Percentiles rank a stretch among this genome's conserved stretches.
These are phyloP conservation scores for Puccinia horiana DNA, from an alignment of 1,284 basidiomycete genomes.

Conservation along the genomic window DNA sequence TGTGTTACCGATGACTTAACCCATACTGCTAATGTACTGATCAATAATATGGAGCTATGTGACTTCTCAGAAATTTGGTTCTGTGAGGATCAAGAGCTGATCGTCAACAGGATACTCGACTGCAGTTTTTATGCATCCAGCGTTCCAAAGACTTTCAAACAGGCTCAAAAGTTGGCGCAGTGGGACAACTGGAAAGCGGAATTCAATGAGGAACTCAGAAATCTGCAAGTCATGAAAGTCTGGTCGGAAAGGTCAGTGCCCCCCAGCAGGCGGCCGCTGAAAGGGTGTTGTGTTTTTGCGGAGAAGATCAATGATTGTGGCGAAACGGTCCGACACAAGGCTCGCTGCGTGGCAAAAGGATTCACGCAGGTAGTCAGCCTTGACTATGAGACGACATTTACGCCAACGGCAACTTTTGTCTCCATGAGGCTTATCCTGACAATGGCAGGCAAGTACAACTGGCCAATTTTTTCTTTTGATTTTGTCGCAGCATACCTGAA, in stretches of 20 bases:
- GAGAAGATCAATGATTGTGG: neutral
- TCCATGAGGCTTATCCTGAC: neutral
- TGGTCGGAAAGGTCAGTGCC: neutral
- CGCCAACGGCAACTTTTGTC: neutral
- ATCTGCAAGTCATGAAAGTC: neutral
- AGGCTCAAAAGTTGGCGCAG: neutral
- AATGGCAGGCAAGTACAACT: neutral
- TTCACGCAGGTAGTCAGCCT: neutral
- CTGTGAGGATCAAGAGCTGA: neutral
- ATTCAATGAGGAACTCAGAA: neutral
- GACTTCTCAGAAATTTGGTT: neutral
- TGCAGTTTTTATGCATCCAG: neutral
- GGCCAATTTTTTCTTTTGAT: neutral
- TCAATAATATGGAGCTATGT: neutral
- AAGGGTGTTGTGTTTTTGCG: neutral
- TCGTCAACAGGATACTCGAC: neutral
- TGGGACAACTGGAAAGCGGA: neutral
- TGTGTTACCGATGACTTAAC: too few species aligned
- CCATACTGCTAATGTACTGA: neutral
- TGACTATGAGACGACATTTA: constrained; percentile 1
- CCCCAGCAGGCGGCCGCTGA: neutral
- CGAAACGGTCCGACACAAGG: neutral
- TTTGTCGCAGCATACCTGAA: constrained; percentile 17
- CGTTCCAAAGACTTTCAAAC: neutral
- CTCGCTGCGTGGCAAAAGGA: neutral